A percentile compares a stretch with the other conserved stretches of the same genome.
Conservation (phyloP, 495 filamentous ascomycete species). For the Neurospora sp. region DNA sequence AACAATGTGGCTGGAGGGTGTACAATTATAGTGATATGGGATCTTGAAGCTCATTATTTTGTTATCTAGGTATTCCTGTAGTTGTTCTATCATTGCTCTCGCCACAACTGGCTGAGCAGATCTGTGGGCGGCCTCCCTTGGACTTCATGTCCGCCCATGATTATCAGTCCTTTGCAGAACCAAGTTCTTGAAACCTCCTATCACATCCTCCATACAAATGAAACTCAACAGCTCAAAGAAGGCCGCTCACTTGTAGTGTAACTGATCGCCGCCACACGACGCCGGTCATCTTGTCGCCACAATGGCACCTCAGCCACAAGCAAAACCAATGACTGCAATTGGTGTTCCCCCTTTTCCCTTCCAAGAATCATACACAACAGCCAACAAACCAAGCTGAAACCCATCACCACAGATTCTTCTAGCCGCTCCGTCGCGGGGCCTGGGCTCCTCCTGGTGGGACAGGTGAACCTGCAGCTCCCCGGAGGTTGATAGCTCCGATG, state of each 20-base stretch:
- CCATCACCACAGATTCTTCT: not conserved
- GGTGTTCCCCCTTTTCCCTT: not conserved
- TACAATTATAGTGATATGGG: not conserved
- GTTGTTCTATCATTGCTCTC: not conserved
- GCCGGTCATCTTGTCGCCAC: not conserved
- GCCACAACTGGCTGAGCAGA: not conserved
- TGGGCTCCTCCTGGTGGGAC: not conserved
- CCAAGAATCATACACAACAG: not conserved
- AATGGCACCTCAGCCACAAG: not conserved
- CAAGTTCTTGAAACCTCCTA: not conserved
- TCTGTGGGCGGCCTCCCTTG: not conserved
- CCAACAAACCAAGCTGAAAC: not conserved
- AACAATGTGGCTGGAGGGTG: not conserved
- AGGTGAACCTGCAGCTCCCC: slow-evolving; percentile 20
- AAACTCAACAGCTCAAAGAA: not conserved
- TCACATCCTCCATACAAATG: not conserved
- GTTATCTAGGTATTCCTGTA: not conserved
- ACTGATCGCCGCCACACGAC: not conserved
- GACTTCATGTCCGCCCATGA: not conserved
- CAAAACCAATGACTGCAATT: not conserved
- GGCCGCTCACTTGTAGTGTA: not conserved
- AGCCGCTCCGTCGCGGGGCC: not conserved
- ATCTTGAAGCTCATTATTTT: not conserved
- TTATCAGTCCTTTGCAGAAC: not conserved
- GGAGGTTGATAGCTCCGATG: slow-evolving; percentile 64